phyloP scores from a whole-genome alignment of 208 protist species.

The Trypanosoma platydactyli region DNA sequence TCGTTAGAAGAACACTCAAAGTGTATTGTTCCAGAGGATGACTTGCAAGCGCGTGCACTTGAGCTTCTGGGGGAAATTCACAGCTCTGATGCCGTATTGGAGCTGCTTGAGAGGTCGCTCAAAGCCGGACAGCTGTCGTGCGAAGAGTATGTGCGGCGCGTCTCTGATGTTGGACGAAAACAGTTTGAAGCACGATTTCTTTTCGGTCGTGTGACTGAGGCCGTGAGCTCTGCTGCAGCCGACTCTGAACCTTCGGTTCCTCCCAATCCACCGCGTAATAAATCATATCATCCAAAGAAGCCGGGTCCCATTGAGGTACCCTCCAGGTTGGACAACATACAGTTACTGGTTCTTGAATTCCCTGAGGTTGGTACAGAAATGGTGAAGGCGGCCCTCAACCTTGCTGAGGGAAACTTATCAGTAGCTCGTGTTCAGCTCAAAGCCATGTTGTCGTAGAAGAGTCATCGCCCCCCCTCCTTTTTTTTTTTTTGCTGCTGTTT shows the following conservation, averaged over 20 bases:
- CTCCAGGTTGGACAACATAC: conserved; percentile 13
- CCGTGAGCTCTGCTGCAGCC: not conserved
- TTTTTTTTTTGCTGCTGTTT: conserved; percentile 10
- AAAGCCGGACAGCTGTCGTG: conserved; percentile 56
- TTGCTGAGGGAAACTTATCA: conserved; percentile 18
- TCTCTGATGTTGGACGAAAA: conserved; percentile 71
- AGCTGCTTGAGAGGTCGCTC: conserved; percentile 68
- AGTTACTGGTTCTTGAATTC: conserved; percentile 54
- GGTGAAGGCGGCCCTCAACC: conserved; percentile 28
- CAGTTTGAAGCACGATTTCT: conserved; percentile 78
- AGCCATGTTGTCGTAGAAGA: conserved; percentile 47
- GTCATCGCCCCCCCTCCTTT: not conserved
- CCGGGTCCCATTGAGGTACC: not conserved
- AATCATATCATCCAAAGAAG: not conserved
- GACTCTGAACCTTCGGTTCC: not conserved
- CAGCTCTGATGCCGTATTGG: conserved; percentile 61
- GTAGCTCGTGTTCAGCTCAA: conserved; percentile 53
- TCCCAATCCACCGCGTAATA: conserved; percentile 25
- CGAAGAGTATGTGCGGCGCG: conserved; percentile 79
- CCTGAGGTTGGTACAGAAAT: conserved; percentile 51
- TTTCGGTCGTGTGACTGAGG: conserved; percentile 39
- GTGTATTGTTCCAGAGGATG: conserved; percentile 55
- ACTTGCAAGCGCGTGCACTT: conserved; percentile 58
- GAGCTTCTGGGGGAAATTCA: conserved; percentile 76
- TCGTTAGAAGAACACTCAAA: conserved; percentile 55